A percentile compares a stretch with the other conserved stretches of the same genome.
These are phyloP conservation scores for Ophiostoma sp. DNA, from an alignment of 2,329 filamentous ascomycete species.

Conservation along the genomic window DNA sequence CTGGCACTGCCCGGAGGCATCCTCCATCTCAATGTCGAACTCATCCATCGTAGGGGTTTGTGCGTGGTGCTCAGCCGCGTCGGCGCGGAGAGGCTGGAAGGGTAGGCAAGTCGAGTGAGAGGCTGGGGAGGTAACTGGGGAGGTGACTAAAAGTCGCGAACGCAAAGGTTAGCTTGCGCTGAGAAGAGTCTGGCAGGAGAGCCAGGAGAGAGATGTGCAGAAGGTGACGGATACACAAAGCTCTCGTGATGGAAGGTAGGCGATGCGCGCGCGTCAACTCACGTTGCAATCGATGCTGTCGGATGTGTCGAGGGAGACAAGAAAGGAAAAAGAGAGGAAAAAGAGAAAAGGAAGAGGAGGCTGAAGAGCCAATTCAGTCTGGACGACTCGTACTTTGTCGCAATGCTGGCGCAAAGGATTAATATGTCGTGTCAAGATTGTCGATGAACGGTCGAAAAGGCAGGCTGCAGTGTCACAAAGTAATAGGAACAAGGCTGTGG, in stretches of 20 bases:
- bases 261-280: neutral
- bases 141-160: neutral
- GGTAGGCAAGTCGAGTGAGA: neutral
- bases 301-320: neutral
- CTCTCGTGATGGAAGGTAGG: neutral
- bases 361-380: neutral
- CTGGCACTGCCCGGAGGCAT: conserved; percentile 44
- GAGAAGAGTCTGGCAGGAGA: neutral
- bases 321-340: neutral
- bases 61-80: neutral
- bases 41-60: conserved; percentile 42
- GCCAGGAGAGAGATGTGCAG: neutral
- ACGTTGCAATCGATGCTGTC: neutral
- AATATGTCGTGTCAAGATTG: too few species aligned
- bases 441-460: neutral
- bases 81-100: neutral
- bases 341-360: neutral
- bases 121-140: neutral
- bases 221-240: neutral
- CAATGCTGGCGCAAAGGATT: neutral
- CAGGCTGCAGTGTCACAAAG: neutral
- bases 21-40: conserved; percentile 70
- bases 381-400: neutral
- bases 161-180: neutral
- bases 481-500: neutral